Evolutionary conservation across 176 grass and related monocot genomes (phyloP), one percentile per base, ranked within the genome.

Genomic region (Elaeis guineensis): DNA sequence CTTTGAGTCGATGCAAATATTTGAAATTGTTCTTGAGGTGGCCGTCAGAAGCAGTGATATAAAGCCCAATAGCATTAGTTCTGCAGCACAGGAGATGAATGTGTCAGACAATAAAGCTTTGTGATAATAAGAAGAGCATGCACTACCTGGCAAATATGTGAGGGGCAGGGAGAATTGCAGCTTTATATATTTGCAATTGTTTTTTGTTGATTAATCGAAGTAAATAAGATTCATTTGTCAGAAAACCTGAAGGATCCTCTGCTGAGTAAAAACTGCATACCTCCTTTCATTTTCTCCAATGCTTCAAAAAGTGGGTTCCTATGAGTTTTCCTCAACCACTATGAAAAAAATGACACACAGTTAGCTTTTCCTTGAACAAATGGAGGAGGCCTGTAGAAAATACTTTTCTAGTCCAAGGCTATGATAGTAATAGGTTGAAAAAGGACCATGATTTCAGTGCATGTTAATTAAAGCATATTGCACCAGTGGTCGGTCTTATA

Each of bases 241-340:
- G 8, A 9, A 35, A 35, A 35, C 32, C 32, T 35, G 1, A 35
- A 35, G 32, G 32, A 35, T 35, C 32, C 32, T 9, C 32, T 35
- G 32, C 8, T 35, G 32, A 35, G 32, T 35, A 35, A 35, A 25
- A 62, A 54, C 7, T 28, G 50, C 17, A 5, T 65, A 95, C 91
- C 91, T 91, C 91, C 87, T 82, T 97, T 97, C 92, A 97, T 97
- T 65, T 91, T 91, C 74, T 97, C 92, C 65, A 97, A 78, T 4
- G 92, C 84, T 63, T 97, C 86, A 75, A 72, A 67, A 16, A 97
- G 87, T 66, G 92, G 92, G 53, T 97, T 91, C 54, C 92, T 75
- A 52, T 75, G 78, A 2, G 87, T 97, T 67, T 88, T 88, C 75
- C 90, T 90, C 81, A 97, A 53, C 92, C 92, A 97, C 87, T 96